Evolutionary conservation across 139 green algal genomes (phyloP).

Genomic region (Picochlorum sp.): DNA sequence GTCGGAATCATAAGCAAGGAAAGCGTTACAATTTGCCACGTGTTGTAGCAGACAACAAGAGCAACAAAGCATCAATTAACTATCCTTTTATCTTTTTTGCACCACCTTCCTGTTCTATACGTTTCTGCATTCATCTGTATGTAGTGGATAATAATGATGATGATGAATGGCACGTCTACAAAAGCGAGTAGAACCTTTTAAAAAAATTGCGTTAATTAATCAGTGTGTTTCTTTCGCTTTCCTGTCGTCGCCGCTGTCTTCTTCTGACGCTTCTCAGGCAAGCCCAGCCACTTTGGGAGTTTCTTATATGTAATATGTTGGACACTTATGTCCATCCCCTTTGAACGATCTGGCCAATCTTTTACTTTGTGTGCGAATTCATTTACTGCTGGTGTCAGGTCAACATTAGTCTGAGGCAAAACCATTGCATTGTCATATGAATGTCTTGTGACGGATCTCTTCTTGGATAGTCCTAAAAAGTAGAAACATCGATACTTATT

Average conservation of each 20-base stretch:
- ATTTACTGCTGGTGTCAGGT: slow-evolving; percentile 59
- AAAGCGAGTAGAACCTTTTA: not conserved
- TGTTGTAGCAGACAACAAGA: too few species aligned
- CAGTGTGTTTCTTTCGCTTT: not conserved
- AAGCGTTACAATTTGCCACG: too few species aligned
- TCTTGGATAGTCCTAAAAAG: slow-evolving; percentile 66
- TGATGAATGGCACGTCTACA: too few species aligned
- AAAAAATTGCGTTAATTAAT: not conserved
- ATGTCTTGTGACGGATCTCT: slow-evolving; percentile 30
- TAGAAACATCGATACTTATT: slow-evolving; percentile 32
- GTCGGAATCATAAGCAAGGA: too few species aligned
- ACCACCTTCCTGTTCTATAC: too few species aligned
- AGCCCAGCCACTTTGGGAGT: slow-evolving; percentile 4
- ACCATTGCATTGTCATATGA: slow-evolving; percentile 19
- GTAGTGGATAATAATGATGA: too few species aligned
- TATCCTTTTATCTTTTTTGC: too few species aligned
- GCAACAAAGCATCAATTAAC: too few species aligned
- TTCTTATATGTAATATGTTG: slow-evolving; percentile 28
- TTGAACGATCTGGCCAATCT: slow-evolving; percentile 19
- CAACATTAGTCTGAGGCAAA: slow-evolving; percentile 39
- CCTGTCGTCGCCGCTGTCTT: not conserved
- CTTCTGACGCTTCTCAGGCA: not conserved
- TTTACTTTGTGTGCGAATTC: slow-evolving; percentile 51
- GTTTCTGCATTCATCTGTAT: too few species aligned
- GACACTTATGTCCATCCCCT: slow-evolving; percentile 65